Evolutionary conservation across 352 stramenopile genomes (phyloP).

Genomic region (Globisporangium okanoganense): DNA sequence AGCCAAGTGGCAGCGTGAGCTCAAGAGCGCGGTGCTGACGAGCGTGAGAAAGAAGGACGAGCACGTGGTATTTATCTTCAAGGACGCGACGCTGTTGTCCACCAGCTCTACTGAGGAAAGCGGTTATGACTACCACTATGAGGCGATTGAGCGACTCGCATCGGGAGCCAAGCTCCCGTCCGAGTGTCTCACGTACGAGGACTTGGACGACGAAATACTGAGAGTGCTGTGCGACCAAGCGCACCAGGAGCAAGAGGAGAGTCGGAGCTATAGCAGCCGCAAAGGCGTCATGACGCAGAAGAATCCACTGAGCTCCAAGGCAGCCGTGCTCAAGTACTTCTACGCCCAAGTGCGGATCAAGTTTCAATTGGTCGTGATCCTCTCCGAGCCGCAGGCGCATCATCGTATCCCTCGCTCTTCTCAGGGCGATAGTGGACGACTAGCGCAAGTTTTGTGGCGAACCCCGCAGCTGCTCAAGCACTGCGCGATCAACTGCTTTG

Average conservation of each 20-base stretch:
- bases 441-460: constrained; percentile 28
- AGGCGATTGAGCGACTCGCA: constrained; percentile 42
- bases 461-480: constrained; percentile 40
- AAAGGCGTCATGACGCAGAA: background rate
- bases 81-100: constrained; percentile 31
- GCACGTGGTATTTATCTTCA: constrained; percentile 51
- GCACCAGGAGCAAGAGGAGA: constrained; percentile 10
- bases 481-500: constrained; percentile 37
- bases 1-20: constrained; percentile 25
- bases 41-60: constrained; percentile 35
- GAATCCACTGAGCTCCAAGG: constrained; percentile 36
- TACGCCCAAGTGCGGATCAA: constrained; percentile 32
- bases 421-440: background rate
- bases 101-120: background rate
- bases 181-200: constrained; percentile 46
- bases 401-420: too few species aligned
- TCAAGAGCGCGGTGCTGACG: constrained; percentile 40
- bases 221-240: constrained; percentile 27
- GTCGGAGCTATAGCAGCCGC: background rate
- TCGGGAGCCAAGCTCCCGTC: constrained; percentile 29
- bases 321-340: constrained; percentile 44
- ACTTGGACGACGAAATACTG: constrained; percentile 47
- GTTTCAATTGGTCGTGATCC: constrained; percentile 52
- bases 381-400: constrained; percentile 14
- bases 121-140: constrained; percentile 27